These are phyloP conservation scores for Colletotrichum acutatum DNA, from an alignment of 2,329 filamentous ascomycete species.

Conservation along the genomic window DNA sequence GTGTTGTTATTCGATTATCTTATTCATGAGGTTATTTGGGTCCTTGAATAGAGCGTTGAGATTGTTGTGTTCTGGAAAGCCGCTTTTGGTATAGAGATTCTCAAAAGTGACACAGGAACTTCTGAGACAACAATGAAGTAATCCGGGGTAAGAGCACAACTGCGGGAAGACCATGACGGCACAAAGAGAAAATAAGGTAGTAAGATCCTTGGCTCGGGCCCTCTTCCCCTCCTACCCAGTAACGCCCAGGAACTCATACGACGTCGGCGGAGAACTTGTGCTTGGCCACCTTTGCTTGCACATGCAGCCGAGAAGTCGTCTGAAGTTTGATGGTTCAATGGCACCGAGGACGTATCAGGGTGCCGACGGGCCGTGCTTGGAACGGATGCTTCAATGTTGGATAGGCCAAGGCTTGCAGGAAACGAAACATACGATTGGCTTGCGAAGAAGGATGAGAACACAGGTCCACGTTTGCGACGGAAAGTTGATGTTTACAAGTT, in stretches of 20 bases:
- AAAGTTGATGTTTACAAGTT: neutral
- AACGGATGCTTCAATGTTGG: neutral
- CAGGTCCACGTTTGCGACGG: neutral
- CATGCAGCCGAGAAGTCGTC: conserved; percentile 21
- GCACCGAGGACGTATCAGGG: conserved; percentile 19
- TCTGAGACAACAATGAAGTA: conserved; percentile 1
- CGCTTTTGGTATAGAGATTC: neutral
- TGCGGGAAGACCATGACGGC: neutral
- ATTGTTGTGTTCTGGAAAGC: neutral
- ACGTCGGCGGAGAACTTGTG: neutral
- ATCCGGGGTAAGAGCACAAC: neutral
- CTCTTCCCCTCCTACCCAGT: neutral
- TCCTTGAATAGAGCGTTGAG: neutral
- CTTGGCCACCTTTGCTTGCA: neutral
- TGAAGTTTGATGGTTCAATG: conserved; percentile 1
- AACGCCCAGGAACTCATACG: neutral
- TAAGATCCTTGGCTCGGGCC: neutral
- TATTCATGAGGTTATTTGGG: neutral
- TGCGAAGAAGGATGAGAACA: neutral
- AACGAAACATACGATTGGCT: neutral
- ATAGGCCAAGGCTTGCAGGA: neutral
- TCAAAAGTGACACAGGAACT: neutral
- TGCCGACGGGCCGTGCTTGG: neutral
- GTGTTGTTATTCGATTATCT: neutral
- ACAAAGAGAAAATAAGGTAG: neutral